Percentiles rank a stretch among this genome's conserved stretches.
These are phyloP conservation scores for Blepharisma japonicum DNA, from an alignment of 73 alveolate genomes.

Conservation along the genomic window DNA sequence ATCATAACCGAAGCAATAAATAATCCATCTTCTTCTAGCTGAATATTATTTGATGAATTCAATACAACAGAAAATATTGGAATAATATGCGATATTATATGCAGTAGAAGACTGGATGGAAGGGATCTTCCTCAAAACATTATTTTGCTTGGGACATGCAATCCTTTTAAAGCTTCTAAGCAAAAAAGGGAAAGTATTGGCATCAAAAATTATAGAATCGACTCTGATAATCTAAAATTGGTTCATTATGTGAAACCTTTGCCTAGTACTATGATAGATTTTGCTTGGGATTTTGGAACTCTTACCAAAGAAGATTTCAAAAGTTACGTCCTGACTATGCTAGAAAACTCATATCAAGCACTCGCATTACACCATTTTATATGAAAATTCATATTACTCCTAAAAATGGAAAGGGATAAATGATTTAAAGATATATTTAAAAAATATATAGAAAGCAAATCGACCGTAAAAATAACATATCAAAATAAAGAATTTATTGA, in stretches of 20 bases:
- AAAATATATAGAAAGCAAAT: too few relatives aligned
- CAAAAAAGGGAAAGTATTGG: neutral
- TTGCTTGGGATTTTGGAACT: slow-evolving; percentile 25
- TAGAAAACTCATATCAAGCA: neutral
- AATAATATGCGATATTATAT: slow-evolving; percentile 55
- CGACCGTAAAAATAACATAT: too few relatives aligned
- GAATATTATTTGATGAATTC: slow-evolving; percentile 71
- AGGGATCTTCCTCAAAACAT: slow-evolving; percentile 42
- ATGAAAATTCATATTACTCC: too few relatives aligned
- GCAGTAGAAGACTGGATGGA: slow-evolving; percentile 48
- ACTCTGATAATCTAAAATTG: neutral
- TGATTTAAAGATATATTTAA: too few relatives aligned
- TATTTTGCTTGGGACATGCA: slow-evolving; percentile 58
- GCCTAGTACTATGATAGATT: neutral
- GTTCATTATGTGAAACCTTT: slow-evolving; percentile 16
- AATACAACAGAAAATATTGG: slow-evolving; percentile 59
- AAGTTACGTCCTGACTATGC: neutral
- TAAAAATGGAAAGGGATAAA: too few relatives aligned
- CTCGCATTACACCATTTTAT: too few relatives aligned
- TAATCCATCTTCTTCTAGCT: too few relatives aligned
- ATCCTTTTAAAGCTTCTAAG: slow-evolving; percentile 30
- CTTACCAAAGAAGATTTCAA: neutral
- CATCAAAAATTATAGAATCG: too few relatives aligned
- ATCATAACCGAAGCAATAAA: too few relatives aligned
- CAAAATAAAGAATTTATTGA: too few relatives aligned